Base-by-base conservation (phyloP, 208 protist genomes). In the Leishmania lainsoni region DNA sequence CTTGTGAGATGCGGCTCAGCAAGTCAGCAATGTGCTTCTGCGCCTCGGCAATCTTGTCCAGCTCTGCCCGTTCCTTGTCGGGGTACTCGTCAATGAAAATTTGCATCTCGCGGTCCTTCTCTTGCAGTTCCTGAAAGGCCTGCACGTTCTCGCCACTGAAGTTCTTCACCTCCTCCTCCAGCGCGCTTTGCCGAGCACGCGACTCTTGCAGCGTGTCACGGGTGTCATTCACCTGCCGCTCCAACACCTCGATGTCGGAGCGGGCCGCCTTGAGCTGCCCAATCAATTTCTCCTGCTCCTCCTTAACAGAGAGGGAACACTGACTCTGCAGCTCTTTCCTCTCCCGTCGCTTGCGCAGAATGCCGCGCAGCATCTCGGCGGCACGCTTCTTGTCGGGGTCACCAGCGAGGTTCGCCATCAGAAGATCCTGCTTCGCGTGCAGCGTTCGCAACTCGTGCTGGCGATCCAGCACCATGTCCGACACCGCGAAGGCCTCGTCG, bases 71-170 rank as follows among this genome's bases (percentile, higher is more conserved):
- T 76, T 97, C 90, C 51, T 85, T 88, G 76, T 89, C 92, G 29
- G 95, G 92, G 86, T 94, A 97, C 52, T 94, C 93, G 80, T 96
- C 92, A 58, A 97, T 96, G 80, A 97, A 98, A 26, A 48, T 74
- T 78, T 96, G 91, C 91, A 98, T 90, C 82, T 98, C 93, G 68
- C 85, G 81, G 66, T 97, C 94, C 74, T 92, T 92, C 78, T 95
- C 89, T 78, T 96, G 85, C 56, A 98, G 85, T 75, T 97, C 90
- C 80, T 96, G 90, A 83, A 93, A 97, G 39, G 89, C 92, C 79
- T 92, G 88, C 5, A 96, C 86, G 76, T 93, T 95, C 52, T 97
- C 94, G 48, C 94, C 93, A 78, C 89, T 98, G 87, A 95, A 96
- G 73, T 90, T 93, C 79, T 95, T 93, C 73, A 96, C 76, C 75